Evolutionary conservation across 768 basidiomycete species (phyloP).

Genomic region (Podaxis sp.): DNA sequence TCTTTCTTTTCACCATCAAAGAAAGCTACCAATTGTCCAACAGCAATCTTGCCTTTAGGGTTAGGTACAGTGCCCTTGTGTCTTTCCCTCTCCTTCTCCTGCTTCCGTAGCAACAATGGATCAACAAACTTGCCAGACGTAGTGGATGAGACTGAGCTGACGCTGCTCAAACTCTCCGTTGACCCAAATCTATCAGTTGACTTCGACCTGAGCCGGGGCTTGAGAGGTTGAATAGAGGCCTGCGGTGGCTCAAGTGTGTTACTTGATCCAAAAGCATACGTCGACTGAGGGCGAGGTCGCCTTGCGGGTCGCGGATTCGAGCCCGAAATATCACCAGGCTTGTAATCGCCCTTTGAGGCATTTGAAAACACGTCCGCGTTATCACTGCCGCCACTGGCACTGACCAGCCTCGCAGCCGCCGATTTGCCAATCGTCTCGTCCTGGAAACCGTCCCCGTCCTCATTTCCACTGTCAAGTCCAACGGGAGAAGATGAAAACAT

Average conservation of each 20-base stretch:
- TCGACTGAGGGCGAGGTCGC: conserved; percentile 10
- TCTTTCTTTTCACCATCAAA: conserved; percentile 59
- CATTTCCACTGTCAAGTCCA: conserved; percentile 25
- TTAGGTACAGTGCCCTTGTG: conserved; percentile 33
- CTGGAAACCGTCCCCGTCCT: conserved; percentile 40
- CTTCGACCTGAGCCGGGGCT: conserved; percentile 6
- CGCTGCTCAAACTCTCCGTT: conserved; percentile 17
- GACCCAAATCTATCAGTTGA: conserved; percentile 13
- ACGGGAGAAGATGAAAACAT: conserved; percentile 38
- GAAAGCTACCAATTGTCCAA: conserved; percentile 81
- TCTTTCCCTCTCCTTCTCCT: conserved; percentile 46
- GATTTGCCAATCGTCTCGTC: conserved; percentile 67
- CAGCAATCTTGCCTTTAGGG: conserved; percentile 60
- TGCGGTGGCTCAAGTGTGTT: not conserved
- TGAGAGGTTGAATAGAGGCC: conserved; percentile 9
- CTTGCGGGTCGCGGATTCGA: conserved; percentile 1
- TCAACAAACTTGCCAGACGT: conserved; percentile 62
- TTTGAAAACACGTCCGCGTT: conserved; percentile 18
- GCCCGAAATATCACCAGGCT: conserved; percentile 16
- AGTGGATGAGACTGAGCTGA: not conserved
- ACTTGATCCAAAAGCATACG: conserved; percentile 6
- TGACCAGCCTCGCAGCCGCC: conserved; percentile 31
- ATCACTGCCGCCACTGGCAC: not conserved
- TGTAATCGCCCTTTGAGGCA: conserved; percentile 16
- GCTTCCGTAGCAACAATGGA: conserved; percentile 67